A percentile compares a stretch with the other conserved stretches of the same genome.
Evolutionary conservation across 1,284 basidiomycete genomes (phyloP).

Genomic region (Malassezia dermatis): DNA sequence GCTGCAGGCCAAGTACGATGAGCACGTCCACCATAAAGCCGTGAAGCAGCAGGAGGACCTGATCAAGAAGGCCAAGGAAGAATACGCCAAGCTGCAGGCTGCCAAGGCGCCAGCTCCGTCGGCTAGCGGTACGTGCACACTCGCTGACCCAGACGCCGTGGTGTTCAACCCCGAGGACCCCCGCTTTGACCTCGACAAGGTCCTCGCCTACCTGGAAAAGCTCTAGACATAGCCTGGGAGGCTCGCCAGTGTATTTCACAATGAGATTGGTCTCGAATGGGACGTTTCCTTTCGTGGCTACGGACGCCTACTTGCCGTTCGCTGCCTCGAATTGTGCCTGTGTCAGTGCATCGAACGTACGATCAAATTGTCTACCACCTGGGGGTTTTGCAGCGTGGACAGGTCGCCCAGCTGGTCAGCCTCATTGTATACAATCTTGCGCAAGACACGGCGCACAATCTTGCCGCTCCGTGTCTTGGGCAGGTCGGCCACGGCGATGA

Average conservation of each 20-base stretch:
- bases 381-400: conserved; percentile 68
- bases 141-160: background rate
- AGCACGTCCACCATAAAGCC: conserved; percentile 58
- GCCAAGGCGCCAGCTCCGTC: conserved; percentile 18
- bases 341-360: conserved; percentile 7
- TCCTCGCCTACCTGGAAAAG: conserved; percentile 10
- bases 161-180: conserved; percentile 18
- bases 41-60: conserved; percentile 50
- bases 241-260: background rate
- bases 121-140: background rate
- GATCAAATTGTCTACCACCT: conserved; percentile 39
- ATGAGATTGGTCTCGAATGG: background rate
- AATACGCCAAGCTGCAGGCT: conserved; percentile 59
- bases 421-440: conserved; percentile 88
- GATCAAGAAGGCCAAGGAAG: conserved; percentile 77
- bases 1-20: conserved; percentile 71
- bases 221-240: conserved; percentile 1
- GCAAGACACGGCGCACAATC: conserved; percentile 84
- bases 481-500: conserved; percentile 72
- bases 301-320: background rate
- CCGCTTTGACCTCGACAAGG: conserved; percentile 17
- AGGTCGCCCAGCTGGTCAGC: conserved; percentile 80
- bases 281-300: background rate
- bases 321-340: conserved; percentile 3
- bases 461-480: conserved; percentile 97